Evolutionary conservation across 2,329 filamentous ascomycete species (phyloP).

Genomic region (Pseudogymnoascus sp.): DNA sequence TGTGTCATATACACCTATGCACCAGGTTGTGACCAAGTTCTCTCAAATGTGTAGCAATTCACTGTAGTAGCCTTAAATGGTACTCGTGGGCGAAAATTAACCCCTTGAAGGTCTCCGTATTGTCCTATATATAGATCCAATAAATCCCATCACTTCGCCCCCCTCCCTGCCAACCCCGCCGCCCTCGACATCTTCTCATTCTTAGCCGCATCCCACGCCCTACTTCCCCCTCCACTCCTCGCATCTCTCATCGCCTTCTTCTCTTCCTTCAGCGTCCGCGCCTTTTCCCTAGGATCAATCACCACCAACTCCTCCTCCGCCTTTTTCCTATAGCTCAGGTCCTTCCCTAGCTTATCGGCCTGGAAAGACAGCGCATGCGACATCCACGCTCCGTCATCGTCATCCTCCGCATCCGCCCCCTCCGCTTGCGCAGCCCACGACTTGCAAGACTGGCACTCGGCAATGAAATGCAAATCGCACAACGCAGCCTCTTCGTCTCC

Average conservation of each 20-base stretch:
- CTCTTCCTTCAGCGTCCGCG: slow-evolving; percentile 61
- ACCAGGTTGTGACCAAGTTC: not conserved
- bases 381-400: slow-evolving; percentile 71
- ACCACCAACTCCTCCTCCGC: slow-evolving; percentile 87
- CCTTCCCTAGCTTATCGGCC: slow-evolving; percentile 83
- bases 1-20: not conserved
- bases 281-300: slow-evolving; percentile 84
- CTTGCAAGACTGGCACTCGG: slow-evolving; percentile 85
- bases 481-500: slow-evolving; percentile 65
- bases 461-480: slow-evolving; percentile 94
- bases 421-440: slow-evolving; percentile 59
- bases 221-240: slow-evolving; percentile 38
- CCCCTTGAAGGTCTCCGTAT: not conserved
- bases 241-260: slow-evolving; percentile 53
- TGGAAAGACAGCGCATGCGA: slow-evolving; percentile 77
- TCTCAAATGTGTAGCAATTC: not conserved
- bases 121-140: not conserved
- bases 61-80: not conserved
- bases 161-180: slow-evolving; percentile 49
- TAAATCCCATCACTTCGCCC: slow-evolving; percentile 39
- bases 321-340: slow-evolving; percentile 82
- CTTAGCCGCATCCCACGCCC: slow-evolving; percentile 52
- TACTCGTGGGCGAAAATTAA: not conserved
- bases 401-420: slow-evolving; percentile 48
- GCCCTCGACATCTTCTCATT: slow-evolving; percentile 50